phyloP scores from a whole-genome alignment of 306 rosid genomes.

The Cicer bijugum region DNA sequence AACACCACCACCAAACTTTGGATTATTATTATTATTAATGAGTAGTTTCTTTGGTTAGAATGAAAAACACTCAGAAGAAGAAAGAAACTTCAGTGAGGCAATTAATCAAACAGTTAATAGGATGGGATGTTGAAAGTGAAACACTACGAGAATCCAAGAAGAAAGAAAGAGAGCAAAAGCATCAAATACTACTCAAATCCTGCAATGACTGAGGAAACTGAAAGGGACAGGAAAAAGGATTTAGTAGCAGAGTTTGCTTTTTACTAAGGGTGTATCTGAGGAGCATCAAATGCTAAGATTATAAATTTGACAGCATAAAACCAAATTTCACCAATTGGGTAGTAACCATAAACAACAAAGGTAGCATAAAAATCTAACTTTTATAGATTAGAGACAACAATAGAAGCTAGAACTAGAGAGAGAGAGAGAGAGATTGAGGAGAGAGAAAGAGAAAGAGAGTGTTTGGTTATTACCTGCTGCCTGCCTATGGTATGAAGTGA shows the following conservation, averaged over 20 bases:
- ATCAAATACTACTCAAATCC: constrained; percentile 59
- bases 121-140: constrained; percentile 28
- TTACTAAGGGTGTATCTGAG: constrained; percentile 43
- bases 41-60: too few relatives aligned
- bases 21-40: too few relatives aligned
- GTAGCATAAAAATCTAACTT: constrained; percentile 60
- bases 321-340: constrained; percentile 57
- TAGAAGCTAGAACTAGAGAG: constrained; percentile 51
- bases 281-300: constrained; percentile 58
- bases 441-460: background rate
- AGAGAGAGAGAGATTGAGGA: constrained; percentile 38
- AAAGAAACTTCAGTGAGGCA: background rate
- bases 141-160: constrained; percentile 52
- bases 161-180: constrained; percentile 46
- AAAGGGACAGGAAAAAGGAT: constrained; percentile 53
- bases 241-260: constrained; percentile 45
- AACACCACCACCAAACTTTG: constrained; percentile 27
- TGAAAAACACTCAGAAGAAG: too few relatives aligned
- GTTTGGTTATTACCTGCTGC: constrained; percentile 46
- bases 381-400: constrained; percentile 60
- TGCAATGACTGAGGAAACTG: constrained; percentile 53
- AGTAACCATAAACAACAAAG: constrained; percentile 58
- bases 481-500: constrained; percentile 67
- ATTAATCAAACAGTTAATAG: constrained; percentile 14
- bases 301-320: constrained; percentile 46